A percentile compares a stretch with the other conserved stretches of the same genome.
Conservation (phyloP, 2,329 filamentous ascomycete genomes). For the Apiospora koreana region DNA sequence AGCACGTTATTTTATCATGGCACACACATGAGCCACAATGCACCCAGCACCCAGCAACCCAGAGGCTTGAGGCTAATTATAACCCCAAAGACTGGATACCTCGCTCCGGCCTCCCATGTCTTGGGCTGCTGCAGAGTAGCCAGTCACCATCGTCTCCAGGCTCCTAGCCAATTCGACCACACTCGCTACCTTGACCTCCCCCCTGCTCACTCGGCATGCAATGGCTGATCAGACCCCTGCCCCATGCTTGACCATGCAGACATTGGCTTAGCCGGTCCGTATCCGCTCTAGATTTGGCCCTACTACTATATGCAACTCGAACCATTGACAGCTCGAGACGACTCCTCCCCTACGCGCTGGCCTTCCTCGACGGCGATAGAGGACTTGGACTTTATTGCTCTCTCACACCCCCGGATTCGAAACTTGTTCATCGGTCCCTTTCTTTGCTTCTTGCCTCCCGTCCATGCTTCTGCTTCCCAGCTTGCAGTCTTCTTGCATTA, state of each 20-base stretch:
- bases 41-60: conserved; percentile 19
- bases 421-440: conserved; percentile 22
- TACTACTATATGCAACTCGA: conserved; percentile 37
- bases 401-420: conserved; percentile 28
- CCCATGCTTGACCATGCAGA: conserved; percentile 35
- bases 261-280: conserved; percentile 44
- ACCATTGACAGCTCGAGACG: conserved; percentile 44
- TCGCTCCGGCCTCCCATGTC: conserved; percentile 24
- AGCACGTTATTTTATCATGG: conserved; percentile 3
- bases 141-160: conserved; percentile 28
- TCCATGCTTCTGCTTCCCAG: conserved; percentile 26
- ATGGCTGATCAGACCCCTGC: conserved; percentile 39
- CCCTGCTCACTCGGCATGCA: conserved; percentile 38
- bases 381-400: conserved; percentile 41
- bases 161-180: conserved; percentile 32
- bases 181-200: conserved; percentile 32
- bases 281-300: conserved; percentile 43
- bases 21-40: conserved; percentile 19
- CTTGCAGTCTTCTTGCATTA: conserved; percentile 28
- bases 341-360: conserved; percentile 44
- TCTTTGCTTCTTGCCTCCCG: conserved; percentile 30
- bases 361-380: conserved; percentile 35
- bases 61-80: conserved; percentile 39
- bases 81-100: conserved; percentile 34
- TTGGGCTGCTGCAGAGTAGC: conserved; percentile 35